phyloP scores from a whole-genome alignment of 768 basidiomycete genomes.

The Boletales sp. region DNA sequence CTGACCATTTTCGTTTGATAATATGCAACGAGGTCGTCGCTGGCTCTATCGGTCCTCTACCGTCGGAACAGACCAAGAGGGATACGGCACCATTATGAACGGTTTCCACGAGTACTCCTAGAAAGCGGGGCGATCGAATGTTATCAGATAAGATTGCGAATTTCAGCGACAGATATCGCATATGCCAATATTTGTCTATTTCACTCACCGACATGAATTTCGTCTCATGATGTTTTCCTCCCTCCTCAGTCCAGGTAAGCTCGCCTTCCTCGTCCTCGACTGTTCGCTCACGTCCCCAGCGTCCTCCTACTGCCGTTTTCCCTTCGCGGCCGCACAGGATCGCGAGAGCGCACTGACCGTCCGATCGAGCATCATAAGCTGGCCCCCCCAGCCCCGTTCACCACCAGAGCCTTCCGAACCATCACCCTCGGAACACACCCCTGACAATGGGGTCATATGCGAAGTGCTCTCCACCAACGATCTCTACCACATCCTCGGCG shows the following conservation, averaged over 20 bases:
- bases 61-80: too few relatives aligned
- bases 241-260: slow-evolving; percentile 27
- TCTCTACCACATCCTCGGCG: slow-evolving; percentile 71
- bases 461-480: slow-evolving; percentile 60
- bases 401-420: slow-evolving; percentile 2
- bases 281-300: slow-evolving; percentile 33
- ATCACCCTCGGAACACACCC: not conserved
- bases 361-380: slow-evolving; percentile 24
- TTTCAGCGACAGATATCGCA: slow-evolving; percentile 2
- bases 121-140: too few relatives aligned
- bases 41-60: too few relatives aligned
- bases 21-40: too few relatives aligned
- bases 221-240: slow-evolving; percentile 28
- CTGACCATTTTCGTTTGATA: too few relatives aligned
- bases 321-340: slow-evolving; percentile 46
- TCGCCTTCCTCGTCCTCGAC: too few relatives aligned
- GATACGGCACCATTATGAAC: too few relatives aligned
- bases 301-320: slow-evolving; percentile 60
- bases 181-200: slow-evolving; percentile 1
- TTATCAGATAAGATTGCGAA: too few relatives aligned
- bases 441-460: slow-evolving; percentile 18
- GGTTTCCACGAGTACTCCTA: too few relatives aligned
- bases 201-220: too few relatives aligned
- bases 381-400: slow-evolving; percentile 22
- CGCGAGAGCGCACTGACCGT: slow-evolving; percentile 37